Base-by-base conservation (phyloP, 2,329 filamentous ascomycete species). In the Zymoseptoria tritici region DNA sequence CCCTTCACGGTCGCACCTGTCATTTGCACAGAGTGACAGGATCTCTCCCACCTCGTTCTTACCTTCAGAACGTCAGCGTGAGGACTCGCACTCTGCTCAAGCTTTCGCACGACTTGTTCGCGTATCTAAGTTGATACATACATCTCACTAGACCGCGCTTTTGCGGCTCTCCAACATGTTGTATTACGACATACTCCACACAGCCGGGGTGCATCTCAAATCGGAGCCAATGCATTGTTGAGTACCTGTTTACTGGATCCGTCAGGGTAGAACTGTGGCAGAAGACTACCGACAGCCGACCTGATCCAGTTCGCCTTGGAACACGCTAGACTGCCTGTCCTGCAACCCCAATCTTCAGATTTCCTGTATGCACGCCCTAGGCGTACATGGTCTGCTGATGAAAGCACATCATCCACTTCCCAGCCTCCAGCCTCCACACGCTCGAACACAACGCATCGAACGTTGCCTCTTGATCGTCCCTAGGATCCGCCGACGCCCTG, bases 391-490 rank as follows among this genome's bases (percentile, higher is more conserved):
- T 70, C 61, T 71, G 69, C 59, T 71, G 68, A 57, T 71, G 69
- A 26, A 70, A 66, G 46, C 64, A 67, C 67, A 71, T 67, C 61
- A 62, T 64, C 60, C 59, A 71, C 53, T 60, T 64, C 6, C 62
- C 65, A 16, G 56, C 62, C 51, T 69, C 68, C 54, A 59, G 61
- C 26, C 69, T 60, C 69, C 69, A 71, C 2, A 68, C 68, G 52
- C 65, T 69, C 22, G 61, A 68, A 53, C 69, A 71, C 19, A 71
- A 60, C 46, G 69, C 69, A 62, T 71, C 68, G 36, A 70, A 71
- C 16, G 63, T 64, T 7, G 65, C 60, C 55, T 70, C 67, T 46
- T 55, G 46, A 4, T 55, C 56, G 19, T 67, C 67, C 8, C 63
- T 62, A 4, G 54, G 54, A 4, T 58, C 63, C 11, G 60, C 54